A percentile compares a stretch with the other conserved stretches of the same genome.
These are phyloP conservation scores for Amoebophrya sp. DNA, from an alignment of 169 alveolate species.

Conservation along the genomic window DNA sequence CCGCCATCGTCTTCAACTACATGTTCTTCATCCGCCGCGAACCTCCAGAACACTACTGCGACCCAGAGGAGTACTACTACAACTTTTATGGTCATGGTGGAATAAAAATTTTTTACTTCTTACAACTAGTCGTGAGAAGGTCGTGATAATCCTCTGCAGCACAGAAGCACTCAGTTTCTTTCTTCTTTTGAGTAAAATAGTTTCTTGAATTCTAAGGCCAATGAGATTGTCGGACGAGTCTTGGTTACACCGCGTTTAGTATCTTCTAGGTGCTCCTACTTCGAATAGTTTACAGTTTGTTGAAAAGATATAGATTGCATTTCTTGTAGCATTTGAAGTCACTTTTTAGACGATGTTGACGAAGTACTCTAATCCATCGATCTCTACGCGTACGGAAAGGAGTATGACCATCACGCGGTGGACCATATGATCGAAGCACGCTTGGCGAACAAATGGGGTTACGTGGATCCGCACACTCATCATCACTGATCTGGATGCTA, in stretches of 20 bases:
- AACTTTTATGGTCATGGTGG: not conserved
- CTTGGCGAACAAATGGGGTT: conserved; percentile 9
- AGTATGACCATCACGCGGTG: not conserved
- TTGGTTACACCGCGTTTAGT: no score
- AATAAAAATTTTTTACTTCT: no score
- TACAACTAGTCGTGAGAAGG: no score
- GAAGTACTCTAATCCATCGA: not conserved
- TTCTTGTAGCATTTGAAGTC: not conserved
- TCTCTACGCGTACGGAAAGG: conserved; percentile 21
- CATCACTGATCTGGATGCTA: no score
- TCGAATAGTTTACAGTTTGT: not conserved
- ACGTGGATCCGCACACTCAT: not conserved
- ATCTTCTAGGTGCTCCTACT: no score
- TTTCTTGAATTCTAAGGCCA: no score
- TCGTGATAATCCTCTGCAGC: no score
- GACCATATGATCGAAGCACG: conserved; percentile 8
- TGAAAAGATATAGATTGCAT: no score
- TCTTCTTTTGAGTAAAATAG: no score
- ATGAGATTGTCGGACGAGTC: no score
- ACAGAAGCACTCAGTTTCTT: no score
- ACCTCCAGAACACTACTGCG: conserved; percentile 24
- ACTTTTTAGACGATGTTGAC: not conserved
- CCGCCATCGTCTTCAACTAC: conserved; percentile 18
- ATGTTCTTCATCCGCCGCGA: not conserved
- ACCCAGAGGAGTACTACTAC: not conserved